Percentiles rank a stretch among this genome's conserved stretches.
Conservation (phyloP, 2,329 filamentous ascomycete species). For the Nemania sp. region DNA sequence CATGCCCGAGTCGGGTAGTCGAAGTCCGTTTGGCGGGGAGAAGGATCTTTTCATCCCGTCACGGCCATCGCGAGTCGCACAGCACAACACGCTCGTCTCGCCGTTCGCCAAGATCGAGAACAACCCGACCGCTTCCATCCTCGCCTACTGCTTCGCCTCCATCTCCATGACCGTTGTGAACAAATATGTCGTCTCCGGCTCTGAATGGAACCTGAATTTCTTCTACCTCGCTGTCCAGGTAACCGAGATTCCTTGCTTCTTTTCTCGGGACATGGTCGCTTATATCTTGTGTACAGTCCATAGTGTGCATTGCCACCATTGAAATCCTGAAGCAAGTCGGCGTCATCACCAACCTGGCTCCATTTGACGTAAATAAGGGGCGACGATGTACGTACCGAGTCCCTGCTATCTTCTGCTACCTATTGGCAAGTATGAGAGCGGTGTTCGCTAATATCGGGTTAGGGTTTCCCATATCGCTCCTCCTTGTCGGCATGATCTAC, state of each 20-base stretch:
- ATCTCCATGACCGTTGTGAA: conserved; percentile 99
- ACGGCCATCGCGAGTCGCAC: conserved; percentile 46
- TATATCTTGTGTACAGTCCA: conserved; percentile 60
- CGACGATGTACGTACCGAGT: conserved; percentile 74
- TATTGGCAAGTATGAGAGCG: neutral
- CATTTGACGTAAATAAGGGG: conserved; percentile 85
- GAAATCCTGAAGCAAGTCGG: conserved; percentile 78
- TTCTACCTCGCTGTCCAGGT: conserved; percentile 94
- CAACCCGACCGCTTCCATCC: conserved; percentile 78
- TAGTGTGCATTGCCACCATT: conserved; percentile 88
- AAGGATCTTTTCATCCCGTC: conserved; percentile 54
- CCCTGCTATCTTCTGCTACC: neutral
- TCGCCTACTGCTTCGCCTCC: conserved; percentile 92
- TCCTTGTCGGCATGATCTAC: conserved; percentile 99
- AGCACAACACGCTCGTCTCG: conserved; percentile 42
- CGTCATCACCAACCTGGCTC: conserved; percentile 79
- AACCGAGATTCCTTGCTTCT: conserved; percentile 36
- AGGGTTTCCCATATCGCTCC: conserved; percentile 96
- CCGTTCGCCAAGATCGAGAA: conserved; percentile 63
- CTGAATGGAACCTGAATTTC: conserved; percentile 93
- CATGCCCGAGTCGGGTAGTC: conserved; percentile 64
- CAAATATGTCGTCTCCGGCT: conserved; percentile 94
- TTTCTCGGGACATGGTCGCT: conserved; percentile 12
- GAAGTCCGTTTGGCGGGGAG: conserved; percentile 54
- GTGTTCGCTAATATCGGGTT: conserved; percentile 28